Evolutionary conservation across 2,329 filamentous ascomycete genomes (phyloP).

Genomic region (Penicillium oxalicum): DNA sequence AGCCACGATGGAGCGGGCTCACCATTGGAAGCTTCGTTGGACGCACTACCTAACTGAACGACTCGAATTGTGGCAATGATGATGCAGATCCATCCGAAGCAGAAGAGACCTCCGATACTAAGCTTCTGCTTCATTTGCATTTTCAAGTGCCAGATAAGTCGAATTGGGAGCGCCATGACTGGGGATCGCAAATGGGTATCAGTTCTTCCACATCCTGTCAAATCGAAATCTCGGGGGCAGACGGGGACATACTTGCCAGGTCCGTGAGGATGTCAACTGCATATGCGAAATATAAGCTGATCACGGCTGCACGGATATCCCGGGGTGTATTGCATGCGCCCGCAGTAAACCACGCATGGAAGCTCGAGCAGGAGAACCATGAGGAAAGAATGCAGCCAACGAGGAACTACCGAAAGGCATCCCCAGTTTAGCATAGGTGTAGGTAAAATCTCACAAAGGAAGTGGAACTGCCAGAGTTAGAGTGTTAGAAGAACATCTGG

Average conservation of each 20-base stretch:
- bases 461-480: too few relatives aligned
- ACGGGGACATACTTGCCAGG: slow-evolving; percentile 25
- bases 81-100: slow-evolving; percentile 24
- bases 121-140: slow-evolving; percentile 31
- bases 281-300: slow-evolving; percentile 33
- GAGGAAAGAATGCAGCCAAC: slow-evolving; percentile 34
- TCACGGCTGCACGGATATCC: slow-evolving; percentile 27
- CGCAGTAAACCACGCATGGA: slow-evolving; percentile 33
- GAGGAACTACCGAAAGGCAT: slow-evolving; percentile 24
- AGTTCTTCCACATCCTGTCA: too few relatives aligned
- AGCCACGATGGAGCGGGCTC: slow-evolving; percentile 33
- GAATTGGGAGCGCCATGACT: slow-evolving; percentile 37
- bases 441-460: not conserved
- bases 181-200: not conserved
- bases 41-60: slow-evolving; percentile 28
- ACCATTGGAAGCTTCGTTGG: slow-evolving; percentile 8
- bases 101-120: slow-evolving; percentile 26
- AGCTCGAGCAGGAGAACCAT: slow-evolving; percentile 30
- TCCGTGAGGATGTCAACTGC: slow-evolving; percentile 33
- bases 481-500: too few relatives aligned
- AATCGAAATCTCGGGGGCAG: not conserved
- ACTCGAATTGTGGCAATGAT: slow-evolving; percentile 24
- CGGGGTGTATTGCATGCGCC: slow-evolving; percentile 22
- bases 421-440: slow-evolving; percentile 7
- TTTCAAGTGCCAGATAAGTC: slow-evolving; percentile 33